phyloP scores from a whole-genome alignment of 2,329 filamentous ascomycete genomes.

The Fusarium haematococcum region DNA sequence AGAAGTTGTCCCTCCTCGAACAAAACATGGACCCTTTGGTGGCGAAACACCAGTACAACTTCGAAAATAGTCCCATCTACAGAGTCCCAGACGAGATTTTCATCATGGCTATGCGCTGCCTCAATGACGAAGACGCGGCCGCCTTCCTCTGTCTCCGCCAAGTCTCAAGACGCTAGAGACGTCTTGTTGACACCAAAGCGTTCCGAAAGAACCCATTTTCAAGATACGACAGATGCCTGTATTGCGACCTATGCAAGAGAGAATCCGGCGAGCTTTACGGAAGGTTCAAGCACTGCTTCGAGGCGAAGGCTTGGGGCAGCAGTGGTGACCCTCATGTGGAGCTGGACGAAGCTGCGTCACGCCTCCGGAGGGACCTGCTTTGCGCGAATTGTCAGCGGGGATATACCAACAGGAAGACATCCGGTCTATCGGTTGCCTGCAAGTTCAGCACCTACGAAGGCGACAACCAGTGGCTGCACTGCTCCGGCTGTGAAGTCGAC shows the following conservation, averaged over 20 bases:
- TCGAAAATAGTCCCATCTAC: not conserved
- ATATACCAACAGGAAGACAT: not conserved
- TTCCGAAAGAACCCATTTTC: not conserved
- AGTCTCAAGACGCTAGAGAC: not conserved
- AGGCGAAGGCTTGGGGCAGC: no score
- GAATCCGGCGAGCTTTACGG: not conserved
- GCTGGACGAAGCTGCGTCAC: not conserved
- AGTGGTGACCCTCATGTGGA: no score
- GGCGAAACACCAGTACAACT: not conserved
- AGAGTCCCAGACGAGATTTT: not conserved
- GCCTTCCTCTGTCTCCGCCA: not conserved
- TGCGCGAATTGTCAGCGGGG: not conserved
- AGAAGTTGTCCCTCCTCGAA: not conserved
- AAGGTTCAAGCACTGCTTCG: not conserved
- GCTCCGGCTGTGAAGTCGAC: not conserved
- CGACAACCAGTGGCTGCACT: not conserved
- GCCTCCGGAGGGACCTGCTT: not conserved
- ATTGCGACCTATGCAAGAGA: not conserved
- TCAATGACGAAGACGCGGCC: not conserved
- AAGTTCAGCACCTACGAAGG: not conserved
- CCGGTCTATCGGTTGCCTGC: not conserved
- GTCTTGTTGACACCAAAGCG: not conserved
- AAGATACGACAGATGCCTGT: not conserved
- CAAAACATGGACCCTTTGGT: not conserved
- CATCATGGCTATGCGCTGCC: not conserved